Percentiles rank a stretch among this genome's conserved stretches.
Evolutionary conservation across 106 monocot genomes (phyloP).

Genomic region (Acanthochlamys bracteata): DNA sequence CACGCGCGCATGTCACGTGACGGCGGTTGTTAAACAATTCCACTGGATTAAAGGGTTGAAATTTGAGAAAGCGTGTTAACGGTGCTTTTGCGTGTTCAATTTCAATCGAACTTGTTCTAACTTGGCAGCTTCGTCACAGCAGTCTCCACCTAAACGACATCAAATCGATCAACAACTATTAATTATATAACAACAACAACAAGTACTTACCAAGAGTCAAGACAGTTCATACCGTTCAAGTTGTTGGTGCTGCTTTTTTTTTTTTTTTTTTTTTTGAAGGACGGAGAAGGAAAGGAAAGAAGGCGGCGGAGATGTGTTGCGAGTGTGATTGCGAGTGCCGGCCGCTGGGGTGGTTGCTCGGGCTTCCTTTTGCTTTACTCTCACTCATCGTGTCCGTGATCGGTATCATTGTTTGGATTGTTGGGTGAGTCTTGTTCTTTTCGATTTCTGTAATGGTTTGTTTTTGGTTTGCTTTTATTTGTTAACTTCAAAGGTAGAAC

Average conservation of each 20-base stretch:
- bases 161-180: too few species aligned
- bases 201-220: too few species aligned
- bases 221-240: neutral
- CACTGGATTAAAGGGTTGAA: too few species aligned
- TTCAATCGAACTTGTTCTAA: too few species aligned
- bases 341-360: slow-evolving; percentile 89
- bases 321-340: slow-evolving; percentile 59
- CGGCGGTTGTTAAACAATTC: too few species aligned
- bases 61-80: too few species aligned
- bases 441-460: neutral
- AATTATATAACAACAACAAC: too few species aligned
- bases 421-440: slow-evolving; percentile 11
- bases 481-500: neutral
- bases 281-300: neutral
- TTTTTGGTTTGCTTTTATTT: slow-evolving; percentile 2
- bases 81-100: too few species aligned
- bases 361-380: slow-evolving; percentile 88
- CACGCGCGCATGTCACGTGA: too few species aligned
- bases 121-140: too few species aligned
- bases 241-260: neutral
- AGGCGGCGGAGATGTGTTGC: slow-evolving; percentile 25
- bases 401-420: slow-evolving; percentile 52
- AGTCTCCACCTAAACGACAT: too few species aligned
- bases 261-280: neutral
- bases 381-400: slow-evolving; percentile 62